phyloP scores from a whole-genome alignment of 352 stramenopile genomes.

The Thraustochytrium sp. region DNA sequence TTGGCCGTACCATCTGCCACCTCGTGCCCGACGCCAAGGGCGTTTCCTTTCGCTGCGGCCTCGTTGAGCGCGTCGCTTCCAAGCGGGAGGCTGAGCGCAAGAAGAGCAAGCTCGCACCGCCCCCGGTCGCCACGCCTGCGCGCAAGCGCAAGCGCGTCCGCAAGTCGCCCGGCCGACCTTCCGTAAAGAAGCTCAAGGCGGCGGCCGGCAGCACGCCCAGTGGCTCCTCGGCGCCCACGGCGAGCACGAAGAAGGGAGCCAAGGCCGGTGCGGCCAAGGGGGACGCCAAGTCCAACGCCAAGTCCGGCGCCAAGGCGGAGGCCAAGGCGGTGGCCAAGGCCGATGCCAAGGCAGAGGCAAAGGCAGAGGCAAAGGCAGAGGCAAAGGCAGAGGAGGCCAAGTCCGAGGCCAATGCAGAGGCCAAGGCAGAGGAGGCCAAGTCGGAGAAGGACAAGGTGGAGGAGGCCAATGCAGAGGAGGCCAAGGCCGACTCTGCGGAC shows the following conservation, averaged over 20 bases:
- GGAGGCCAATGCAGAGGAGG: not conserved
- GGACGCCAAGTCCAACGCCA: not conserved
- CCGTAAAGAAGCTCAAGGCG: not conserved
- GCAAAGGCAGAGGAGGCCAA: not conserved
- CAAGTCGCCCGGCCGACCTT: not conserved
- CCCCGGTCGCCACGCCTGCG: not conserved
- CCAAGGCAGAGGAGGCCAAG: not conserved
- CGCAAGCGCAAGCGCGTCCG: not conserved
- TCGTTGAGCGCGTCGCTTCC: not conserved
- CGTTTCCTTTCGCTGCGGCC: not conserved
- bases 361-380: not conserved
- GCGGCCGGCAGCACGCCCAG: no score
- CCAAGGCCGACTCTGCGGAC: not conserved
- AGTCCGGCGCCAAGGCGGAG: not conserved
- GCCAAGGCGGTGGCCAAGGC: not conserved
- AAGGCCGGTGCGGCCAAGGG: not conserved
- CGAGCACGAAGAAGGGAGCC: no score
- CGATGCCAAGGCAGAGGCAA: not conserved
- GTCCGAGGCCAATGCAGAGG: not conserved
- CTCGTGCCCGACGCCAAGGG: not conserved
- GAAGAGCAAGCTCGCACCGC: no score
- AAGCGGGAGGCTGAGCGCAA: not conserved
- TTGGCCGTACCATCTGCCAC: not conserved
- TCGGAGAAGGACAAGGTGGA: not conserved
- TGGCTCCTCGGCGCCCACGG: no score